phyloP scores from a whole-genome alignment of 2,329 filamentous ascomycete species.

The Ascomycota sp. region DNA sequence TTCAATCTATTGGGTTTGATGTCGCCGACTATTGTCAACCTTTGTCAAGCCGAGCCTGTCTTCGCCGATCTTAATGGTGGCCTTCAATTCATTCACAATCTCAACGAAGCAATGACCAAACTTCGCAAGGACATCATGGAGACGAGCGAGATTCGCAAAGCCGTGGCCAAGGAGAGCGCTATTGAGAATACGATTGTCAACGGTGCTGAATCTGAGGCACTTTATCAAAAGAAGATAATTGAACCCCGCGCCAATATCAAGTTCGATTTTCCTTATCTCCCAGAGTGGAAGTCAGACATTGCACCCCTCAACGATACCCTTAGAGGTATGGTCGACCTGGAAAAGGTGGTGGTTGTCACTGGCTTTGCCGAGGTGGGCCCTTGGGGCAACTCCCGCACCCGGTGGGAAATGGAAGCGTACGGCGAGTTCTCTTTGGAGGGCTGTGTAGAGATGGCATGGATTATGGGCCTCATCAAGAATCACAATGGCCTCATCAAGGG shows the following conservation, averaged over 20 bases:
- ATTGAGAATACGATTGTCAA: slow-evolving; percentile 97
- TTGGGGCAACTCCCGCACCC: slow-evolving; percentile 94
- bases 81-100: slow-evolving; percentile 87
- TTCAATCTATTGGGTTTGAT: slow-evolving; percentile 95
- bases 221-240: slow-evolving; percentile 88
- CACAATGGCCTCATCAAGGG: slow-evolving; percentile 93
- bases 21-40: slow-evolving; percentile 80
- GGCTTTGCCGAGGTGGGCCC: slow-evolving; percentile 92
- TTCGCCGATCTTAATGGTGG: slow-evolving; percentile 96
- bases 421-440: slow-evolving; percentile 95
- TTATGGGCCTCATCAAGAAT: slow-evolving; percentile 98
- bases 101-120: slow-evolving; percentile 85
- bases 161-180: slow-evolving; percentile 85
- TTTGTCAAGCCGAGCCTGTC: slow-evolving; percentile 88
- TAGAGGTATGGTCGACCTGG: slow-evolving; percentile 95
- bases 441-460: slow-evolving; percentile 98
- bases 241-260: slow-evolving; percentile 95
- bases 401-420: slow-evolving; percentile 98
- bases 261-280: slow-evolving; percentile 79
- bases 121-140: slow-evolving; percentile 89
- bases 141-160: slow-evolving; percentile 79
- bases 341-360: slow-evolving; percentile 93
- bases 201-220: slow-evolving; percentile 71
- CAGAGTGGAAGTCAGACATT: slow-evolving; percentile 80
- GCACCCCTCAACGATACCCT: slow-evolving; percentile 73